A percentile compares a stretch with the other conserved stretches of the same genome.
Evolutionary conservation across 179 eudicot genomes (phyloP).

Genomic region (Silene noctiflora): DNA sequence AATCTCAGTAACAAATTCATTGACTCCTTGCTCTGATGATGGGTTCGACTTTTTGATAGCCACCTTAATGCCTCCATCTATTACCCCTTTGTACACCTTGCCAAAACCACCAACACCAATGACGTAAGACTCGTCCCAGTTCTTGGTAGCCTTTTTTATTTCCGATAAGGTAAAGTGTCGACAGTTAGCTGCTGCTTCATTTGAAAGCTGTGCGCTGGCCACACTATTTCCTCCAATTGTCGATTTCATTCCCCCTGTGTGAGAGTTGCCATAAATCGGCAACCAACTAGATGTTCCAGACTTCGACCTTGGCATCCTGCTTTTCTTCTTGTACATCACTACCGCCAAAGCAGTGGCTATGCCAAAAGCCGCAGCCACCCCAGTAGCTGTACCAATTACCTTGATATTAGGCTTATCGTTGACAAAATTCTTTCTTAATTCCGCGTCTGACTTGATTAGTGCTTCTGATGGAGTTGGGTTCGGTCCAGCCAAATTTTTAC

Average conservation of each 20-base stretch:
- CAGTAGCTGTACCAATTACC: slow-evolving; percentile 56
- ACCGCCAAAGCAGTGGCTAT: slow-evolving; percentile 41
- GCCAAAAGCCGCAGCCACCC: slow-evolving; percentile 62
- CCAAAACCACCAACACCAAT: slow-evolving; percentile 49
- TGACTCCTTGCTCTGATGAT: slow-evolving; percentile 41
- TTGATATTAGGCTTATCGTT: slow-evolving; percentile 25
- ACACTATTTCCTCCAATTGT: slow-evolving; percentile 47
- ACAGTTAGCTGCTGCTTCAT: slow-evolving; percentile 44
- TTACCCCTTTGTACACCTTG: slow-evolving; percentile 41
- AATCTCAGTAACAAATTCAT: slow-evolving; percentile 44
- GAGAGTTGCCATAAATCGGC: slow-evolving; percentile 53
- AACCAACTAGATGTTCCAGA: slow-evolving; percentile 62
- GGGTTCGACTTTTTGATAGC: slow-evolving; percentile 46
- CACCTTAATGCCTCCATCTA: slow-evolving; percentile 39
- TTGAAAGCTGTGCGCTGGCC: slow-evolving; percentile 44
- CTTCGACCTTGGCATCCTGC: slow-evolving; percentile 34
- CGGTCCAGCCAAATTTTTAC: slow-evolving; percentile 58
- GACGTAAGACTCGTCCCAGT: slow-evolving; percentile 39
- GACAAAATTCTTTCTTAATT: slow-evolving; percentile 21
- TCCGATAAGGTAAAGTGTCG: slow-evolving; percentile 37
- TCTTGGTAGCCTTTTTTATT: slow-evolving; percentile 38
- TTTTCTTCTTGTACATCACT: slow-evolving; percentile 38
- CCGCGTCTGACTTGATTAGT: slow-evolving; percentile 28
- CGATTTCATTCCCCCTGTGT: slow-evolving; percentile 38
- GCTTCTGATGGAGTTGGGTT: slow-evolving; percentile 46